These are phyloP conservation scores for Nicotiana tabacum DNA, from an alignment of 257 asterid genomes.

Conservation along the genomic window DNA sequence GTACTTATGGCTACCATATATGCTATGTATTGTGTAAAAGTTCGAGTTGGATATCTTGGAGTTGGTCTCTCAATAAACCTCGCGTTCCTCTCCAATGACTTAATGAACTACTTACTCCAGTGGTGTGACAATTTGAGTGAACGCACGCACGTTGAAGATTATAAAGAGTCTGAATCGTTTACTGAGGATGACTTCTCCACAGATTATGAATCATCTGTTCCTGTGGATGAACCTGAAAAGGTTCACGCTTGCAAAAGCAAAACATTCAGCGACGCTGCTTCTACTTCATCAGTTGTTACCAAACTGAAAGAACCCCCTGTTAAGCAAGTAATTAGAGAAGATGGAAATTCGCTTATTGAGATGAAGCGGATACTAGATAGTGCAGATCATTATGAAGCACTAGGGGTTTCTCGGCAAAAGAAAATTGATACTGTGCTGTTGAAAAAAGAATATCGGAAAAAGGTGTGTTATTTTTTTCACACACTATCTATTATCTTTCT, in stretches of 20 bases:
- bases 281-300: conserved; percentile 44
- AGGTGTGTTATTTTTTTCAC: conserved; percentile 40
- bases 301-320: conserved; percentile 51
- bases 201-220: conserved; percentile 53
- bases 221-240: conserved; percentile 56
- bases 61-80: conserved; percentile 77
- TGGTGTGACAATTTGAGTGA: conserved; percentile 88
- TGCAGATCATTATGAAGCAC: conserved; percentile 85
- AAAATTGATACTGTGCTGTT: conserved; percentile 58
- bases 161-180: conserved; percentile 50
- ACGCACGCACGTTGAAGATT: conserved; percentile 62
- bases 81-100: conserved; percentile 78
- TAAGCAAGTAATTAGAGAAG: conserved; percentile 62
- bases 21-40: conserved; percentile 81
- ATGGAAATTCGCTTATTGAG: conserved; percentile 57
- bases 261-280: conserved; percentile 52
- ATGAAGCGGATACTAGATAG: conserved; percentile 79
- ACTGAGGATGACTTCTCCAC: conserved; percentile 61
- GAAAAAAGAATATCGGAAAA: conserved; percentile 90
- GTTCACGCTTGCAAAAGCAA: conserved; percentile 57
- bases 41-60: conserved; percentile 87
- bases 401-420: conserved; percentile 68
- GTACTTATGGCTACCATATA: conserved; percentile 80
- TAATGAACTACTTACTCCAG: conserved; percentile 69
- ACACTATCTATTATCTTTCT: background rate